Evolutionary conservation across 2,329 filamentous ascomycete species (phyloP).

Genomic region (Fusarium sp.): DNA sequence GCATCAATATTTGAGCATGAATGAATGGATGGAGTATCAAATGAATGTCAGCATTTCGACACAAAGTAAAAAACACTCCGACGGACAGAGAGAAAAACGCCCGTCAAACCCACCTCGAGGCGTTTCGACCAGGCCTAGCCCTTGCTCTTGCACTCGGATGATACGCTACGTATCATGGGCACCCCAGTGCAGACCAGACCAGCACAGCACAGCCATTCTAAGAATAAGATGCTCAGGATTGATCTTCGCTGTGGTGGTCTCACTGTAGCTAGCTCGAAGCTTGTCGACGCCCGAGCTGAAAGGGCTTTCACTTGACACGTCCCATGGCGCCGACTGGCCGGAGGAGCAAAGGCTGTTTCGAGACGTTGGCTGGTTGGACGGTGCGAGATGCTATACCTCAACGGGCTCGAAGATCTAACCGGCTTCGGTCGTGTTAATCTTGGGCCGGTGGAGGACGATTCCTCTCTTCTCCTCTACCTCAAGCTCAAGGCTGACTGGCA

Average conservation of each 20-base stretch:
- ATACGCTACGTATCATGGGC: not conserved
- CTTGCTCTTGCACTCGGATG: not conserved
- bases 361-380: slow-evolving; percentile 17
- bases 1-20: not conserved
- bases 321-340: slow-evolving; percentile 7
- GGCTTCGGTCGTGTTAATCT: slow-evolving; percentile 27
- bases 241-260: slow-evolving; percentile 28
- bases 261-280: slow-evolving; percentile 28
- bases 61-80: not conserved
- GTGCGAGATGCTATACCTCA: not conserved
- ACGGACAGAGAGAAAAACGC: not conserved
- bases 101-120: not conserved
- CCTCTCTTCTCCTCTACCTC: not conserved
- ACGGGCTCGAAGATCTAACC: slow-evolving; percentile 11
- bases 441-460: slow-evolving; percentile 12
- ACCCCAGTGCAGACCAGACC: not conserved
- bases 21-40: not conserved
- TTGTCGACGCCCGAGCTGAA: slow-evolving; percentile 26
- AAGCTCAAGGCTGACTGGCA: slow-evolving; percentile 33
- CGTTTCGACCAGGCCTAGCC: not conserved
- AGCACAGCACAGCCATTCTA: slow-evolving; percentile 6
- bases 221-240: slow-evolving; percentile 22
- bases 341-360: slow-evolving; percentile 7
- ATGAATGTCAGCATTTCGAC: not conserved
- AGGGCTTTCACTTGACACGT: not conserved